A percentile compares a stretch with the other conserved stretches of the same genome.
Evolutionary conservation across 2,329 filamentous ascomycete genomes (phyloP).

Genomic region (Neonectria faginata): DNA sequence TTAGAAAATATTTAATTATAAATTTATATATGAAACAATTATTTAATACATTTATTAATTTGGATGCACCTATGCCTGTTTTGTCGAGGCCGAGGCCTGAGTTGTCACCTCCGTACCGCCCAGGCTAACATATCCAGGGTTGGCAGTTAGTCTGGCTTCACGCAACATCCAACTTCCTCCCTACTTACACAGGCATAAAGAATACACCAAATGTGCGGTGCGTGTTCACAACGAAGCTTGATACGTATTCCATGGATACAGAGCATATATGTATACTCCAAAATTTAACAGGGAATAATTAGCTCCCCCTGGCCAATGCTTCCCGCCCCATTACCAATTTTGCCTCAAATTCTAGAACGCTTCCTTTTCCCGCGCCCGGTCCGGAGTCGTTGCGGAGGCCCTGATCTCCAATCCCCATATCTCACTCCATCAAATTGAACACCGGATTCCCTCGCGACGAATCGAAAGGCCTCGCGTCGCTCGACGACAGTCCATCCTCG

Average conservation of each 20-base stretch:
- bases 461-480: conserved; percentile 15
- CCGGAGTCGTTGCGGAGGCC: conserved; percentile 11
- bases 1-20: too few relatives aligned
- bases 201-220: not conserved
- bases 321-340: conserved; percentile 21
- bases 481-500: conserved; percentile 13
- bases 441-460: conserved; percentile 3
- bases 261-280: too few relatives aligned
- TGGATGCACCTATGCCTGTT: too few relatives aligned
- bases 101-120: not conserved
- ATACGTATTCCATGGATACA: not conserved
- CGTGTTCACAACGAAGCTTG: not conserved
- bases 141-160: not conserved
- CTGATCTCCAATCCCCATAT: conserved; percentile 11
- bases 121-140: not conserved
- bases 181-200: too few relatives aligned
- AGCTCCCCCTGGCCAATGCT: conserved; percentile 18
- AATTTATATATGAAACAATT: too few relatives aligned
- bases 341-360: conserved; percentile 1
- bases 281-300: not conserved
- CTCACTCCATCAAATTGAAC: not conserved
- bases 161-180: not conserved
- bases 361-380: conserved; percentile 12
- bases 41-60: too few relatives aligned
- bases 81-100: conserved; percentile 11